Conservation (phyloP, 2,329 filamentous ascomycete genomes). For the Aspergillus sojae region DNA sequence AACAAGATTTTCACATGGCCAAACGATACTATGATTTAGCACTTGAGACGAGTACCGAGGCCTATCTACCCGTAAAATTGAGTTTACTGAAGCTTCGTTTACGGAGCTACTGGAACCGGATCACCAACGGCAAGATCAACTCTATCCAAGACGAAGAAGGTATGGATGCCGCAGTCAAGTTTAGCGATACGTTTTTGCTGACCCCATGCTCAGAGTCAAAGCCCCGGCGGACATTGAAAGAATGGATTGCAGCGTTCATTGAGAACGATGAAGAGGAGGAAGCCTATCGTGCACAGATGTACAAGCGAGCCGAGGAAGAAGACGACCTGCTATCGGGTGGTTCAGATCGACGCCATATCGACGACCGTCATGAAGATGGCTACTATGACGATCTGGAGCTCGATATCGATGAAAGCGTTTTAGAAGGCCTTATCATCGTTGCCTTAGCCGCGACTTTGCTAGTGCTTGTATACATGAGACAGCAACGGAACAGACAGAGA, state of each 20-base stretch:
- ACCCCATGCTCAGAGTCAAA: constrained; percentile 57
- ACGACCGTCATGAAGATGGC: constrained; percentile 49
- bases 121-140: constrained; percentile 88
- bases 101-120: constrained; percentile 90
- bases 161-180: constrained; percentile 51
- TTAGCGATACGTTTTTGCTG: constrained; percentile 24
- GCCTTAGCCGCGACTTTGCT: constrained; percentile 73
- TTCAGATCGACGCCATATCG: constrained; percentile 24
- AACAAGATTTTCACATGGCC: constrained; percentile 94
- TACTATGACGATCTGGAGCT: constrained; percentile 64
- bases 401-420: constrained; percentile 72
- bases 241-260: constrained; percentile 87
- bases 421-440: constrained; percentile 85
- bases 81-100: constrained; percentile 82
- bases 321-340: constrained; percentile 34
- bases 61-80: constrained; percentile 88
- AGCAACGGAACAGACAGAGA: constrained; percentile 46
- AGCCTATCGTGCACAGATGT: constrained; percentile 61
- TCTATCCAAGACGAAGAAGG: constrained; percentile 87
- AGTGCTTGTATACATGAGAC: constrained; percentile 74
- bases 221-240: constrained; percentile 75
- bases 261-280: constrained; percentile 68
- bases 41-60: constrained; percentile 86
- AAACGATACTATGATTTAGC: constrained; percentile 96
- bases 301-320: constrained; percentile 40